Base-by-base conservation (phyloP, 768 basidiomycete species). In the Cubamyces sp. region DNA sequence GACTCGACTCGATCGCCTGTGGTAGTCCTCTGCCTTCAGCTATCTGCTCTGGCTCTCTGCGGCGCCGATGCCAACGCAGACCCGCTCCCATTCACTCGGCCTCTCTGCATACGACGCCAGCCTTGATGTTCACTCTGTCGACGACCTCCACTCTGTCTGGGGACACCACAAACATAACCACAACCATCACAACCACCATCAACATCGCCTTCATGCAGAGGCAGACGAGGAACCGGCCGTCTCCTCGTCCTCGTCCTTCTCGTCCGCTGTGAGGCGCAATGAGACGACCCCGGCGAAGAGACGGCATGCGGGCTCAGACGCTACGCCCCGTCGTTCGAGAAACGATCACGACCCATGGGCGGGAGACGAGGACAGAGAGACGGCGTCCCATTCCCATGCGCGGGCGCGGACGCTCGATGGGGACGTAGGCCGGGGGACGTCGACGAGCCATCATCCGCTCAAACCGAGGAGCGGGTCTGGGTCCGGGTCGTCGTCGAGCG, bases 301-400 rank as follows among this genome's bases (percentile, higher is more conserved):
- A 30, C 67, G 74, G 18, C 71, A 74, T 41, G 73, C 53, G 15
- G 57, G 72, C 26, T 75, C 74, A 9, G 74, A 75, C 50, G 68
- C 65, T 18, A 53, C 66, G 5, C 54, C 58, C 5, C 41, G 64
- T 37, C 57, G 66, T 16, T 23, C 60, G 19, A 65, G 67, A 58
- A 70, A 49, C 25, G 67, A 70, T 61, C 69, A 70, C 56, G 68
- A 66, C 19, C 67, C 68, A 57, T 61, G 59, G 54, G 25, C 26
- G 21, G 56, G 7, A 3, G 57, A 15, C 26, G 25, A 30, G 28
- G 39, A 50, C n/a, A 40, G 42, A 28, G 12, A 25, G 46, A 50
- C 8, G 41, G 19, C 18, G 25, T 18, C 25, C 12, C 23, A 25
- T 5, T 54, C 50, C 21, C 74, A 73, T 51, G 46, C 61, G 43